Evolutionary conservation across 305 asterid genomes (phyloP).

Genomic region (Plantago coronopus): DNA sequence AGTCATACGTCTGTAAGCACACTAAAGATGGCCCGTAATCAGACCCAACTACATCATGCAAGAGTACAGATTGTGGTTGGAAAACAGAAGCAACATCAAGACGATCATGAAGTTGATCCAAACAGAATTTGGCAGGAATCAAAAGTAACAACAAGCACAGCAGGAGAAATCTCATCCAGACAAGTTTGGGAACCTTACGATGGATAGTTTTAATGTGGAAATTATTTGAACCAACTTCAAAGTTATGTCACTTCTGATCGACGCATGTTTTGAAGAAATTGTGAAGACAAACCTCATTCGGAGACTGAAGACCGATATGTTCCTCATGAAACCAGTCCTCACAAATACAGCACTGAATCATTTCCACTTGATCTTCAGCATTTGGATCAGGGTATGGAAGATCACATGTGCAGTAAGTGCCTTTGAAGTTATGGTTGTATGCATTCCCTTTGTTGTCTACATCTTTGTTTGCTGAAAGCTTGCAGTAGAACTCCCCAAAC

Average conservation of each 20-base stretch:
- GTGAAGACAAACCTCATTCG: conserved; percentile 55
- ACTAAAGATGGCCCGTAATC: too few relatives aligned
- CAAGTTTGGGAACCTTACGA: background rate
- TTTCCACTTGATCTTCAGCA: conserved; percentile 85
- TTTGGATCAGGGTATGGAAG: conserved; percentile 92
- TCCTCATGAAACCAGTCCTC: conserved; percentile 99
- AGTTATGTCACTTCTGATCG: background rate
- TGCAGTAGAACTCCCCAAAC: conserved; percentile 84
- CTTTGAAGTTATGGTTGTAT: conserved; percentile 83
- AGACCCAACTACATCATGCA: too few relatives aligned
- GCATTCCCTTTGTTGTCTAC: conserved; percentile 54
- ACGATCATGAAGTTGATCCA: too few relatives aligned
- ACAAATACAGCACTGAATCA: conserved; percentile 91
- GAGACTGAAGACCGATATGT: conserved; percentile 68
- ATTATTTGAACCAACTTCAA: background rate
- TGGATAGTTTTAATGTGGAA: background rate
- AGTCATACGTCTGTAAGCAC: too few relatives aligned
- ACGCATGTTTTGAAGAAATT: conserved; percentile 10
- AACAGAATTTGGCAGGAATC: too few relatives aligned
- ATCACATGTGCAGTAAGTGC: conserved; percentile 89
- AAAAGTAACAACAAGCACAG: background rate
- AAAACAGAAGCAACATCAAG: too few relatives aligned
- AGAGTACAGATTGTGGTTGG: too few relatives aligned
- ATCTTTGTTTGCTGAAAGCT: conserved; percentile 82
- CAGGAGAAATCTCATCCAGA: background rate